Conservation (phyloP, 1,139 yeast genomes). For the Scheffersomyces titani region DNA sequence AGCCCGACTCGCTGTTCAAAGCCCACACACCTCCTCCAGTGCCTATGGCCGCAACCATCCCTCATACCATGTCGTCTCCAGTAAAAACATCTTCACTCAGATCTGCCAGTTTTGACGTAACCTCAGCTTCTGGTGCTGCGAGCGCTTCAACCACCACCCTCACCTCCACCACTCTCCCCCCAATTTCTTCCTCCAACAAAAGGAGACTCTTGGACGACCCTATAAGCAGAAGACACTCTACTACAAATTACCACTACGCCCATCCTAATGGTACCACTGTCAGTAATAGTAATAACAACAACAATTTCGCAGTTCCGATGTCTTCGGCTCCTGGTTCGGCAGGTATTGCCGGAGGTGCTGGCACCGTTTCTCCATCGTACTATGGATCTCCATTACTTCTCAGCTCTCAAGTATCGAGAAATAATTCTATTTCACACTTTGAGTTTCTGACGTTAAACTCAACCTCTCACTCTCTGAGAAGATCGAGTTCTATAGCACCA, state of each 20-base stretch:
- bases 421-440: constrained; percentile 38
- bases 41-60: constrained; percentile 1
- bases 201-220: constrained; percentile 18
- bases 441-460: constrained; percentile 29
- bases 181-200: constrained; percentile 14
- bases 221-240: constrained; percentile 15
- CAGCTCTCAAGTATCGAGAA: constrained; percentile 32
- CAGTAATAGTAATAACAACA: too few relatives aligned
- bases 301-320: not conserved
- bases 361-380: constrained; percentile 28
- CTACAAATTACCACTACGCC: constrained; percentile 11
- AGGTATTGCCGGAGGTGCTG: constrained; percentile 9
- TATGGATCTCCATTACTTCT: constrained; percentile 34
- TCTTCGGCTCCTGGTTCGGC: constrained; percentile 3
- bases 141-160: constrained; percentile 13
- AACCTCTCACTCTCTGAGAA: constrained; percentile 32
- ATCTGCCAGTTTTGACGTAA: constrained; percentile 37
- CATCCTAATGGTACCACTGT: constrained; percentile 1
- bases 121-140: constrained; percentile 9
- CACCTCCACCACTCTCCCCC: constrained; percentile 10
- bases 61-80: constrained; percentile 8
- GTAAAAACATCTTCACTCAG: constrained; percentile 14
- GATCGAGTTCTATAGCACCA: constrained; percentile 39
- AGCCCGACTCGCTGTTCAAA: constrained; percentile 2
- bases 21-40: constrained; percentile 7